Conservation (phyloP, 129 eudicot species). For the Pittosporum tobira region DNA sequence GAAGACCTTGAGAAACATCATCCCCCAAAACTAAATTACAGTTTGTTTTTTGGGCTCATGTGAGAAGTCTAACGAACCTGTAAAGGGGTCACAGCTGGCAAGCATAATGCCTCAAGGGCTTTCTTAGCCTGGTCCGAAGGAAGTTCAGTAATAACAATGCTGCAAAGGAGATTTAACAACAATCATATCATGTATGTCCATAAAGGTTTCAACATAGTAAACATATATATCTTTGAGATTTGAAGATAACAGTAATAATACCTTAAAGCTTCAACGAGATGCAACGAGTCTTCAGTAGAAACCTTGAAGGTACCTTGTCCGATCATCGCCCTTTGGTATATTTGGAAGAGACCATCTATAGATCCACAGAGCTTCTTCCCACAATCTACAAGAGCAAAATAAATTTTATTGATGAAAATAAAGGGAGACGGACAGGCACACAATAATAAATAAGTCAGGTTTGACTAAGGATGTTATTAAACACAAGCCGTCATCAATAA, state of each 20-base stretch:
- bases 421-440: background rate
- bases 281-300: slow-evolving; percentile 93
- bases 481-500: background rate
- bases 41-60: slow-evolving; percentile 1
- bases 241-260: slow-evolving; percentile 21
- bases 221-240: background rate
- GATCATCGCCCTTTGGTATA: slow-evolving; percentile 76
- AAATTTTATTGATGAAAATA: background rate
- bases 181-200: slow-evolving; percentile 1
- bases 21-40: background rate
- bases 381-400: slow-evolving; percentile 41
- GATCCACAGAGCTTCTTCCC: slow-evolving; percentile 86
- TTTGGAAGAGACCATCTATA: slow-evolving; percentile 85
- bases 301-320: slow-evolving; percentile 82
- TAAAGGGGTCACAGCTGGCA: slow-evolving; percentile 78
- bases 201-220: background rate
- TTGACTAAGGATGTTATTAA: background rate
- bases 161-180: slow-evolving; percentile 33
- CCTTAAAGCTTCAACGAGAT: slow-evolving; percentile 96
- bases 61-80: slow-evolving; percentile 58
- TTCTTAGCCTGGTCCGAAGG: slow-evolving; percentile 96
- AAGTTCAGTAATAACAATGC: slow-evolving; percentile 95
- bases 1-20: slow-evolving; percentile 15
- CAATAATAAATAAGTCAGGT: background rate
- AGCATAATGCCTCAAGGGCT: slow-evolving; percentile 90